Conservation (phyloP, 306 rosid genomes). For the Albizia julibrissin region DNA sequence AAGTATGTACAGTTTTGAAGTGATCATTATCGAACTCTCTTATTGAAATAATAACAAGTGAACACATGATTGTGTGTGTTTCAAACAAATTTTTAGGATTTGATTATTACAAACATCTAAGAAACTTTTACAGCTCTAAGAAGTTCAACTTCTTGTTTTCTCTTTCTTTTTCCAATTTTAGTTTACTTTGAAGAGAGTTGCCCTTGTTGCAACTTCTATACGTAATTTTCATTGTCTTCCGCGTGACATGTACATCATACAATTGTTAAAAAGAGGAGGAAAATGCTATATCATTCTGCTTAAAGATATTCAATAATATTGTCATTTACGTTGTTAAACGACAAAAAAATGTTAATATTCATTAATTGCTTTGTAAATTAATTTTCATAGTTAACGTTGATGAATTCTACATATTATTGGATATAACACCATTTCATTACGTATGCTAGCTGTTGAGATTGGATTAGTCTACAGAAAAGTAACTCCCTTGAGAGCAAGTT, state of each 20-base stretch:
- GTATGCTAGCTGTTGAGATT: too few relatives aligned
- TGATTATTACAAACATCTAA: neutral
- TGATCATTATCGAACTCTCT: neutral
- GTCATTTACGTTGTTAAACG: neutral
- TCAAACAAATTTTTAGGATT: neutral
- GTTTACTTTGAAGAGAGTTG: constrained; percentile 7
- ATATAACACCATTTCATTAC: too few relatives aligned
- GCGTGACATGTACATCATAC: constrained; percentile 4
- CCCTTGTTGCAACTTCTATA: neutral
- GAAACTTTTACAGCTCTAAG: neutral
- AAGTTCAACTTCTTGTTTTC: neutral
- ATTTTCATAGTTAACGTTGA: neutral
- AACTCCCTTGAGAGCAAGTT: too few relatives aligned
- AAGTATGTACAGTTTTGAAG: neutral
- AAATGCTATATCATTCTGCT: neutral
- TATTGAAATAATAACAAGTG: neutral
- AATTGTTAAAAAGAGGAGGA: neutral
- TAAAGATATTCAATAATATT: neutral
- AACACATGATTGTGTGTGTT: neutral
- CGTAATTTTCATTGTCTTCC: neutral
- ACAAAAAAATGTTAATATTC: neutral
- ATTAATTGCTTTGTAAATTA: neutral
- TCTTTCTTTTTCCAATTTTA: neutral
- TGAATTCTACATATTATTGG: too few relatives aligned
- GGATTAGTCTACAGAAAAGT: too few relatives aligned